Conservation (phyloP, 2,329 filamentous ascomycete species). For the Penicillium palitans region DNA sequence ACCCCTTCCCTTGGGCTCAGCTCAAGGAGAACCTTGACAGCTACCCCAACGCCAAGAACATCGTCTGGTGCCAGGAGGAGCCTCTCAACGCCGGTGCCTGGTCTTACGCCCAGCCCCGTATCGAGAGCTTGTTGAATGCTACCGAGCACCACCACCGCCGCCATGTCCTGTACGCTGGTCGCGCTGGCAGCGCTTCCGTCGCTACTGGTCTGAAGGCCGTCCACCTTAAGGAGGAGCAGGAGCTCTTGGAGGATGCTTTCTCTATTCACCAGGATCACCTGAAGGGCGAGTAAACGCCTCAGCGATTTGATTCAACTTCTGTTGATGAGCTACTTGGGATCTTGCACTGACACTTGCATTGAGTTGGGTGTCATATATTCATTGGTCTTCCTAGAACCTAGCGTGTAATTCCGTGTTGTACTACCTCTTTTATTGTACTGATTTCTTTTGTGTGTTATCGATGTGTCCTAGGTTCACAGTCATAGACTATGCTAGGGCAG, state of each 20-base stretch:
- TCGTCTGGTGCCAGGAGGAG: conserved; percentile 97
- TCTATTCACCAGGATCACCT: conserved; percentile 64
- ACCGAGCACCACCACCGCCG: conserved; percentile 89
- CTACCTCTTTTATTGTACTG: conserved; percentile 24
- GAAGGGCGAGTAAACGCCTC: conserved; percentile 59
- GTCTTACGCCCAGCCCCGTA: conserved; percentile 95
- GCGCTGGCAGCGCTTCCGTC: conserved; percentile 88
- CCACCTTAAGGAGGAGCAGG: conserved; percentile 90
- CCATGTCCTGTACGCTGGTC: conserved; percentile 95
- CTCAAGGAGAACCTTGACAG: conserved; percentile 93
- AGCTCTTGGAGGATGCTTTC: conserved; percentile 69
- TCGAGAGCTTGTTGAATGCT: conserved; percentile 93
- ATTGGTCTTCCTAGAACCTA: conserved; percentile 29
- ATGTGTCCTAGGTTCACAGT: conserved; percentile 23
- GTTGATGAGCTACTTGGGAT: conserved; percentile 5
- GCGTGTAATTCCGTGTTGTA: conserved; percentile 33
- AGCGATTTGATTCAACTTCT: conserved; percentile 4
- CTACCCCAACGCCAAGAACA: conserved; percentile 96
- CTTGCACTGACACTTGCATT: conserved; percentile 13
- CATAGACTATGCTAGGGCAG: conserved; percentile 12
- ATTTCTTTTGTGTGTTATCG: conserved; percentile 30
- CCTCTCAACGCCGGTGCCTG: conserved; percentile 95
- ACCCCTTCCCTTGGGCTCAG: conserved; percentile 98
- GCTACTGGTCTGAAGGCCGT: conserved; percentile 87
- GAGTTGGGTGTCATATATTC: conserved; percentile 26